phyloP scores from a whole-genome alignment of 768 basidiomycete genomes.

The Coprinopsis sp. region DNA sequence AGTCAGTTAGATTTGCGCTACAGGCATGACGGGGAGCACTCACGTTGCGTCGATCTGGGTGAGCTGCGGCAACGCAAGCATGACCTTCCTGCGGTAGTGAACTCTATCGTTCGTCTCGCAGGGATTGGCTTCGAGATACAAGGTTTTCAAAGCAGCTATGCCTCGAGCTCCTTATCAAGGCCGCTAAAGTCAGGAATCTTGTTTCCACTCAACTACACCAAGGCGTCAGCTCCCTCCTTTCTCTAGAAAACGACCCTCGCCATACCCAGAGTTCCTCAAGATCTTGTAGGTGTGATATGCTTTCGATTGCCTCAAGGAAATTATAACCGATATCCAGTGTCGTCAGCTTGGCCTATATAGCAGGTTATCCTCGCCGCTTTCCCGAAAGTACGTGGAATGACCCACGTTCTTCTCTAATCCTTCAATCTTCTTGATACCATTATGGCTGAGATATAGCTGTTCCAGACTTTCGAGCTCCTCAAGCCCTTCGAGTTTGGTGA shows the following conservation, averaged over 20 bases:
- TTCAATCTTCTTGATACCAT: conserved; percentile 79
- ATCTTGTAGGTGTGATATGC: conserved; percentile 65
- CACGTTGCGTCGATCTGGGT: conserved; percentile 96
- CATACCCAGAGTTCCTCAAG: conserved; percentile 96
- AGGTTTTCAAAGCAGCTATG: conserved; percentile 65
- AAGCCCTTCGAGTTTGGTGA: conserved; percentile 81
- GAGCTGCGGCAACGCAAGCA: conserved; percentile 81
- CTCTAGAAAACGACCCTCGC: conserved; percentile 2
- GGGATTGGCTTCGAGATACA: conserved; percentile 95
- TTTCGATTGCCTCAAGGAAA: conserved; percentile 73
- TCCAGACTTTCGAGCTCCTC: conserved; percentile 71
- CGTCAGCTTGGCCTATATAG: conserved; percentile 54
- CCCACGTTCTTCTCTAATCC: conserved; percentile 82
- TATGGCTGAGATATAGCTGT: conserved; percentile 92
- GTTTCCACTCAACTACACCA: conserved; percentile 77
- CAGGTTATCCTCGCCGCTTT: neutral
- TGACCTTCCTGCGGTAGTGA: conserved; percentile 84
- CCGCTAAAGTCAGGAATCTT: conserved; percentile 65
- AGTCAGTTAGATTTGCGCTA: neutral
- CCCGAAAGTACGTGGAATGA: neutral
- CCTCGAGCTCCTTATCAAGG: conserved; percentile 64
- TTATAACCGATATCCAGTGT: conserved; percentile 90
- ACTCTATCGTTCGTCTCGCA: conserved; percentile 75
- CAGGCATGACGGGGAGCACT: conserved; percentile 27
- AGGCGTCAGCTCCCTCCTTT: conserved; percentile 3